Percentiles rank a stretch among this genome's conserved stretches.
These are phyloP conservation scores for Knoxdaviesia capensis DNA, from an alignment of 2,329 filamentous ascomycete species.

Conservation along the genomic window DNA sequence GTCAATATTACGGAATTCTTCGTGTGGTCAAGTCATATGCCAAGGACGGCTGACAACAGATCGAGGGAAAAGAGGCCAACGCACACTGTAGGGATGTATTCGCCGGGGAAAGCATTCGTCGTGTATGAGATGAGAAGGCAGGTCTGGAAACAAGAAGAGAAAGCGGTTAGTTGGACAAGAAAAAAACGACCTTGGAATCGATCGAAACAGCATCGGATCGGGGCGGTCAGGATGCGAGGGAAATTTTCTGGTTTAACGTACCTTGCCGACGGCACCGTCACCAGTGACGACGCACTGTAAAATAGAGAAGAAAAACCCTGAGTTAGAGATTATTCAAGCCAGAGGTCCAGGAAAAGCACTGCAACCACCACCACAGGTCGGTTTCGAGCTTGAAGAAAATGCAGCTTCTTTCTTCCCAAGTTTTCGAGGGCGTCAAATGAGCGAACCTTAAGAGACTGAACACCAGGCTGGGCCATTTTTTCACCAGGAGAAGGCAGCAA, in stretches of 20 bases:
- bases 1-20: too few species aligned
- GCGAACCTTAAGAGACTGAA: slow-evolving; percentile 78
- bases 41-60: too few species aligned
- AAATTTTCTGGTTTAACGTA: slow-evolving; percentile 20
- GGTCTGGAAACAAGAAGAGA: slow-evolving; percentile 38
- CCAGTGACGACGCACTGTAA: slow-evolving; percentile 89
- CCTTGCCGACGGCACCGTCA: slow-evolving; percentile 98
- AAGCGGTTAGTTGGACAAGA: slow-evolving; percentile 8
- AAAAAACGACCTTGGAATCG: too few species aligned
- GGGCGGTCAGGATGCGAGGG: too few species aligned
- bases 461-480: slow-evolving; percentile 66
- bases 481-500: slow-evolving; percentile 17
- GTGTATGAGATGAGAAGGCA: slow-evolving; percentile 98
- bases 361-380: too few species aligned
- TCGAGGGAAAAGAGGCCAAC: slow-evolving; percentile 14
- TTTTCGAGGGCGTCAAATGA: not conserved
- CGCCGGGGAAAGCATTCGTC: slow-evolving; percentile 97
- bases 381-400: too few species aligned
- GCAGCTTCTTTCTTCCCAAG: too few species aligned
- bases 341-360: not conserved
- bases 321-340: slow-evolving; percentile 3
- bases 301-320: slow-evolving; percentile 10
- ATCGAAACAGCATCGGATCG: too few species aligned
- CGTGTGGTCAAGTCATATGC: too few species aligned
- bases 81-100: slow-evolving; percentile 97